A percentile compares a stretch with the other conserved stretches of the same genome.
phyloP scores from a whole-genome alignment of 139 green algal species.

The Penium margaritaceum region DNA sequence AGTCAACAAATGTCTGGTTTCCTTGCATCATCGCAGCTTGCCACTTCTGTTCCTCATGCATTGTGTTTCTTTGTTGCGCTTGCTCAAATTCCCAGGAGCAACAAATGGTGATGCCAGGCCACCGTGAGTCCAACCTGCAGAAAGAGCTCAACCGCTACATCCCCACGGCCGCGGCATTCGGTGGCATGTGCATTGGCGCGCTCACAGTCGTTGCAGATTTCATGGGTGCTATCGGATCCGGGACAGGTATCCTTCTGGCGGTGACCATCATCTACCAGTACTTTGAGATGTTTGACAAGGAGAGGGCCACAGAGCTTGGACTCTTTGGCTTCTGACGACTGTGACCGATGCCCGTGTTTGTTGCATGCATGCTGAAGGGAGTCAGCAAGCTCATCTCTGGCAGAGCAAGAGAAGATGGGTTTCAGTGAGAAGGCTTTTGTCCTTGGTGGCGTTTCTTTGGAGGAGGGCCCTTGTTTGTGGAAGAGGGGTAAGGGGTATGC shows the following conservation, averaged over 20 bases:
- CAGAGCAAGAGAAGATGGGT: too few species aligned
- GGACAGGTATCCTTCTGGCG: constrained; percentile 93
- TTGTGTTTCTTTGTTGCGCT: too few species aligned
- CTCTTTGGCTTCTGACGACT: constrained; percentile 47
- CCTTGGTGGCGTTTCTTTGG: too few species aligned
- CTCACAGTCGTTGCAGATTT: constrained; percentile 98
- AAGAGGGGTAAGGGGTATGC: too few species aligned
- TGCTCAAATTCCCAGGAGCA: constrained; percentile 44
- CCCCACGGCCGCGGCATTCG: constrained; percentile 87
- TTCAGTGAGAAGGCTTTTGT: too few species aligned
- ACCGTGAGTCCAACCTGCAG: constrained; percentile 67
- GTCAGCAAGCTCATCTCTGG: too few species aligned
- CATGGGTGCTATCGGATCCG: constrained; percentile 87
- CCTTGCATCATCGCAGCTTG: too few species aligned
- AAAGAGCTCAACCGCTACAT: constrained; percentile 97
- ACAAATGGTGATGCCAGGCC: constrained; percentile 61
- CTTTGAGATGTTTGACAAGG: constrained; percentile 82
- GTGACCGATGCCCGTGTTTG: too few species aligned
- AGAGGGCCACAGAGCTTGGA: constrained; percentile 54
- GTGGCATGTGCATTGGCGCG: constrained; percentile 98
- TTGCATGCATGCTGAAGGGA: too few species aligned
- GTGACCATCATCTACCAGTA: constrained; percentile 98
- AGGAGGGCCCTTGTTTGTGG: too few species aligned
- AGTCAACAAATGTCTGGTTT: too few species aligned
- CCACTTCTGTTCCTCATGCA: too few species aligned